Evolutionary conservation across 129 eudicot species (phyloP).

Genomic region (Logfia minima): DNA sequence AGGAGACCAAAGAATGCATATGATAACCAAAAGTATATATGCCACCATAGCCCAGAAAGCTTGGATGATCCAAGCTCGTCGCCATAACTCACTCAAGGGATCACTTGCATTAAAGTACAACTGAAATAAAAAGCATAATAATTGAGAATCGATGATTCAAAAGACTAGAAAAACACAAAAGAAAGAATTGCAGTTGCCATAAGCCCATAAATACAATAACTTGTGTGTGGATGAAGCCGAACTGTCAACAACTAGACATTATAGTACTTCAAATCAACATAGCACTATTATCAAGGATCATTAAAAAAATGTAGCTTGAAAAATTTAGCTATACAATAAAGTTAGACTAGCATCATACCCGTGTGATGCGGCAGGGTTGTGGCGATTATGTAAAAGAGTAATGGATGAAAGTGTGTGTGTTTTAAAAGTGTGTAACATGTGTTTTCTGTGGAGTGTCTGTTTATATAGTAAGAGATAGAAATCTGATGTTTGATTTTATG

Average conservation of each 20-base stretch:
- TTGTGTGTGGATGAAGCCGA: constrained; percentile 13
- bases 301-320: constrained; percentile 4
- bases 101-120: constrained; percentile 90
- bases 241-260: constrained; percentile 1
- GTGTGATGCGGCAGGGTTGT: background rate
- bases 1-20: constrained; percentile 83
- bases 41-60: constrained; percentile 88
- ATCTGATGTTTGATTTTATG: too few species aligned
- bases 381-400: too few species aligned
- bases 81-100: constrained; percentile 87
- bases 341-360: background rate
- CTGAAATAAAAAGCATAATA: constrained; percentile 36
- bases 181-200: background rate
- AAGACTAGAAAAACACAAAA: background rate
- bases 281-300: too few species aligned
- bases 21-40: constrained; percentile 61
- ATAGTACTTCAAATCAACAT: background rate
- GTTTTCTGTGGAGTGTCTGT: too few species aligned
- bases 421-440: too few species aligned
- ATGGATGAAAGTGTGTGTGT: too few species aligned
- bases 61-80: constrained; percentile 81
- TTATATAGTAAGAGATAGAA: too few species aligned
- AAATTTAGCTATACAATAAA: background rate
- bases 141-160: background rate
- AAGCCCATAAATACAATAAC: constrained; percentile 2